Base-by-base conservation (phyloP, 441 rosid species). In the Erysimum pusillum region DNA sequence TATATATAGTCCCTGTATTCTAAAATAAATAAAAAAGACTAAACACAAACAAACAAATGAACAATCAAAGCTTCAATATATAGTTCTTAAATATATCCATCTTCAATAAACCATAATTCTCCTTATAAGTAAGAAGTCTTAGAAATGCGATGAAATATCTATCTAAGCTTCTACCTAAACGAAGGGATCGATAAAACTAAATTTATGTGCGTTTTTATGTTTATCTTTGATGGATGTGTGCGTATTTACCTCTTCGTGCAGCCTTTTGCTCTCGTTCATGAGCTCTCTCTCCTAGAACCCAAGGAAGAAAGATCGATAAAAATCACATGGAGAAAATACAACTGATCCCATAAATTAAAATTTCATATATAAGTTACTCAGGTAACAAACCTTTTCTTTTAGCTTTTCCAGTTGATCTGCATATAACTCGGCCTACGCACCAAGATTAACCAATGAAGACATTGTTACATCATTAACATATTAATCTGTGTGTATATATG, bases 391-490 rank as follows among this genome's bases (percentile, higher is more conserved):
- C 80, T 56, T 44, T 64, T 36, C 67, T 48, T 77, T 77, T 18
- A 77, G 56, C 41, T 71, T 31, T 32, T 18, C 2, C 9, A 57
- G 53, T 48, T 77, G 54, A 71, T 64, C 20, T 56, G 72, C 67
- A 39, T 71, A 70, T 64, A 77, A 77, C 67, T 77, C 72, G 71
- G 62, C 72, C 80, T 77, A 56, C 45, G 15, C 20, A 63, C 66
- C 80, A 70, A 46, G 35, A 56, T 56, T 18, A 69, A 61, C 64
- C 63, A 63, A 69, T 69, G 34, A 61, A 69, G 7, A 38, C 41
- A 58, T 59, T 39, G 39, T 17, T 60, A 35, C 58, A 71, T 35
- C 59, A 22, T 1, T 38, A n/a, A n/a, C n/a, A n/a, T n/a, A n/a
- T n/a, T n/a, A n/a, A n/a, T n/a, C n/a, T n/a, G n/a, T n/a, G n/a